These are phyloP conservation scores for Cytospora leucostoma DNA, from an alignment of 2,329 filamentous ascomycete species.

Conservation along the genomic window DNA sequence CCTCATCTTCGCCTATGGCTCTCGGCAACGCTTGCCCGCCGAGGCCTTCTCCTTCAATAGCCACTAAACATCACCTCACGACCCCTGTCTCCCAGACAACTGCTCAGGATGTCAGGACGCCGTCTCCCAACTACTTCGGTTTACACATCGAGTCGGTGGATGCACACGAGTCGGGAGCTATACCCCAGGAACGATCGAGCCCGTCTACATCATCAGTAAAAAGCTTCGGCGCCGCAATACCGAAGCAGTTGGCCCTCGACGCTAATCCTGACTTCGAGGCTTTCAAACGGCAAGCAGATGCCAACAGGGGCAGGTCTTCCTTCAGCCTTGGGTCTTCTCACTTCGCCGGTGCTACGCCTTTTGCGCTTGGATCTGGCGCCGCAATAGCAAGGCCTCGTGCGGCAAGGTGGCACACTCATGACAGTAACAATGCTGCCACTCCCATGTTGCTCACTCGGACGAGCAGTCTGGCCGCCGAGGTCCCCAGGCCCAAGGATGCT, in stretches of 20 bases:
- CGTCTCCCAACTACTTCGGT: conserved; percentile 87
- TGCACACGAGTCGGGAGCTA: conserved; percentile 62
- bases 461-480: background rate
- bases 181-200: conserved; percentile 74
- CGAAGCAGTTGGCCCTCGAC: conserved; percentile 70
- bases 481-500: conserved; percentile 30
- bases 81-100: conserved; percentile 32
- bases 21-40: conserved; percentile 58
- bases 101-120: conserved; percentile 44
- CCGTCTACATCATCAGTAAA: conserved; percentile 69
- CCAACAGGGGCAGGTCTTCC: conserved; percentile 51
- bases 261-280: conserved; percentile 81
- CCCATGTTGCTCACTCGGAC: conserved; percentile 12
- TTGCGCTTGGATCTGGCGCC: conserved; percentile 29
- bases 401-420: conserved; percentile 51
- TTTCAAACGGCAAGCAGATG: conserved; percentile 72
- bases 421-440: conserved; percentile 40
- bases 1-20: conserved; percentile 52
- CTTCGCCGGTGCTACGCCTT: conserved; percentile 41
- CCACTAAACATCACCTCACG: conserved; percentile 12
- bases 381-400: conserved; percentile 43
- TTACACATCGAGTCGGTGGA: conserved; percentile 67
- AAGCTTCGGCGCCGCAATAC: conserved; percentile 68
- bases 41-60: conserved; percentile 46
- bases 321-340: conserved; percentile 51